These are phyloP conservation scores for Lavandula angustifolia DNA, from an alignment of 257 asterid species.

Conservation along the genomic window DNA sequence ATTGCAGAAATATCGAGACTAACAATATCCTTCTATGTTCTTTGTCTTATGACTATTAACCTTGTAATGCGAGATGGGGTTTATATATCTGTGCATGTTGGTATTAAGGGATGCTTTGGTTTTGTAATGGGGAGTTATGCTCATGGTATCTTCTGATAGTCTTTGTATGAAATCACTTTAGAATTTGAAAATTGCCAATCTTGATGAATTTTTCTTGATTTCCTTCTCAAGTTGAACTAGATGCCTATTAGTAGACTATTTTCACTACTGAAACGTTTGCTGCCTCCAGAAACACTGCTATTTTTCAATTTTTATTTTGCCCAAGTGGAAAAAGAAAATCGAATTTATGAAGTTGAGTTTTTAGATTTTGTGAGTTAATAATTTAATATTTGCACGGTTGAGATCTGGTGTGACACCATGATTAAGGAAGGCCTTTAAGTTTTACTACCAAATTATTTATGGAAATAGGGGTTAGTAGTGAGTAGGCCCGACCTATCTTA, in stretches of 20 bases:
- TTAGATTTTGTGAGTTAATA: no score
- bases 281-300: neutral
- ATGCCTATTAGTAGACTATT: constrained; percentile 16
- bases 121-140: neutral
- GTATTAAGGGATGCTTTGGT: constrained; percentile 10
- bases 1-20: neutral
- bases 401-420: no score
- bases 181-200: neutral
- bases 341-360: no score
- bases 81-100: constrained; percentile 1
- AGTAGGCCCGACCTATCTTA: no score
- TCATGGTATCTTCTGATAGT: neutral
- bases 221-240: neutral
- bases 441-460: no score
- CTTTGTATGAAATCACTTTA: neutral
- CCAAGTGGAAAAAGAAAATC: no score
- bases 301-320: neutral
- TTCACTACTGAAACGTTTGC: neutral
- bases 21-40: neutral
- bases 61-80: neutral
- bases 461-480: no score
- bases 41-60: neutral
- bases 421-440: no score
- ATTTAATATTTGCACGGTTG: no score
- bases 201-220: neutral